Evolutionary conservation across 352 stramenopile genomes (phyloP).

Genomic region (Elongisporangium undulatum): DNA sequence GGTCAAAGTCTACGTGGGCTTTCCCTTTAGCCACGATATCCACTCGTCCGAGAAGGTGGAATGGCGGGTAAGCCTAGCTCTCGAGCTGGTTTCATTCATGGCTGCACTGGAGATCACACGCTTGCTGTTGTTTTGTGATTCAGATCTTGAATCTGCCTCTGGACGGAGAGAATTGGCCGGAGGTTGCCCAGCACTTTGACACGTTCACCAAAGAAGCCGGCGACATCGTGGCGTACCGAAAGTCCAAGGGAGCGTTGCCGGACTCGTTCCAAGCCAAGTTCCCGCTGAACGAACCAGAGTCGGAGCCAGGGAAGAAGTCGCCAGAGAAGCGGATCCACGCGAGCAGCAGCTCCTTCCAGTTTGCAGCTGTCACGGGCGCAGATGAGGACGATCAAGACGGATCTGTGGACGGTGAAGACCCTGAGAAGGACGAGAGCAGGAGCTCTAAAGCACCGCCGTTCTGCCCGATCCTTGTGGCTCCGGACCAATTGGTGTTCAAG

Average conservation of each 20-base stretch:
- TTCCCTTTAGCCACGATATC: constrained; percentile 83
- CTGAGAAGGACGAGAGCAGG: constrained; percentile 18
- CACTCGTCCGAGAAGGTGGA: constrained; percentile 86
- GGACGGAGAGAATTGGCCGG: constrained; percentile 29
- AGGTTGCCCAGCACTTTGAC: constrained; percentile 62
- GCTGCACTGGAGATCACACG: not conserved
- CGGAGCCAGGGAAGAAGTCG: constrained; percentile 40
- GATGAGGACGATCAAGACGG: constrained; percentile 15
- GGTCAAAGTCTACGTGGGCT: constrained; percentile 76
- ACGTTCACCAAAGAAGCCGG: constrained; percentile 60
- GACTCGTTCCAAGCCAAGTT: constrained; percentile 62
- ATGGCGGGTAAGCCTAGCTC: constrained; percentile 72
- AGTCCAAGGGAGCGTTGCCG: constrained; percentile 52
- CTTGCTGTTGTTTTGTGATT: constrained; percentile 2
- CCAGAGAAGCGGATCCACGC: constrained; percentile 26
- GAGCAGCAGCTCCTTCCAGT: constrained; percentile 31
- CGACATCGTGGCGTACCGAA: constrained; percentile 65
- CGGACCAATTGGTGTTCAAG: constrained; percentile 64
- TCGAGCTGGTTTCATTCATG: constrained; percentile 1
- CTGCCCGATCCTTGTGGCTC: constrained; percentile 47
- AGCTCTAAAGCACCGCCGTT: not conserved
- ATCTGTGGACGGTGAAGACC: constrained; percentile 10
- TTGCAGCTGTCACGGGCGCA: constrained; percentile 11
- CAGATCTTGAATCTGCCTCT: constrained; percentile 70
- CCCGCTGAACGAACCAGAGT: constrained; percentile 48